Evolutionary conservation across 2,329 filamentous ascomycete genomes (phyloP).

Genomic region (Trichoderma sp.): DNA sequence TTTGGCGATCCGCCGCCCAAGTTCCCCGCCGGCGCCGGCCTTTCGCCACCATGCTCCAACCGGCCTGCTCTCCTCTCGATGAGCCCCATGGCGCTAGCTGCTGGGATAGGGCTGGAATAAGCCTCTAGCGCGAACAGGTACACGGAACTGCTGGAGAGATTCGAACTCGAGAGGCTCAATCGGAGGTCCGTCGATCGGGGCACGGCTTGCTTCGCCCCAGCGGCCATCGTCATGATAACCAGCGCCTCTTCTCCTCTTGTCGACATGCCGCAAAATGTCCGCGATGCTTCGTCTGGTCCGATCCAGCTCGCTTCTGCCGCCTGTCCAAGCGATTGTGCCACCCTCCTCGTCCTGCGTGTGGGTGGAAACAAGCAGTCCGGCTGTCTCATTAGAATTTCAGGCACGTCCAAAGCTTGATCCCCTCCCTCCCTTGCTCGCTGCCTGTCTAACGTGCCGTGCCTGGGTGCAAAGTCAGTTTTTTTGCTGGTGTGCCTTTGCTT

Average conservation of each 20-base stretch:
- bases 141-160: not conserved
- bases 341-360: not conserved
- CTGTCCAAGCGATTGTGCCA: not conserved
- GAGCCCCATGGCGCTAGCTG: slow-evolving; percentile 7
- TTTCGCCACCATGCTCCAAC: slow-evolving; percentile 16
- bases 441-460: not conserved
- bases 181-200: not conserved
- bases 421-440: not conserved
- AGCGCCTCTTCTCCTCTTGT: not conserved
- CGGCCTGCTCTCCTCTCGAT: no score
- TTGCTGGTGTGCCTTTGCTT: not conserved
- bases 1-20: slow-evolving; percentile 5
- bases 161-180: not conserved
- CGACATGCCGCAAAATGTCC: not conserved
- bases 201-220: not conserved
- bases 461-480: not conserved
- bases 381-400: slow-evolving; percentile 25
- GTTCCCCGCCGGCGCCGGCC: not conserved
- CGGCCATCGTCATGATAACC: not conserved
- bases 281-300: not conserved
- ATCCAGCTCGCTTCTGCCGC: not conserved
- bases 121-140: slow-evolving; percentile 8
- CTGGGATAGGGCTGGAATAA: slow-evolving; percentile 20
- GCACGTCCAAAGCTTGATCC: slow-evolving; percentile 16
- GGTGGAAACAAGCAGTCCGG: slow-evolving; percentile 5